Conservation (phyloP, 345 rosid species). For the Populus tremula region DNA sequence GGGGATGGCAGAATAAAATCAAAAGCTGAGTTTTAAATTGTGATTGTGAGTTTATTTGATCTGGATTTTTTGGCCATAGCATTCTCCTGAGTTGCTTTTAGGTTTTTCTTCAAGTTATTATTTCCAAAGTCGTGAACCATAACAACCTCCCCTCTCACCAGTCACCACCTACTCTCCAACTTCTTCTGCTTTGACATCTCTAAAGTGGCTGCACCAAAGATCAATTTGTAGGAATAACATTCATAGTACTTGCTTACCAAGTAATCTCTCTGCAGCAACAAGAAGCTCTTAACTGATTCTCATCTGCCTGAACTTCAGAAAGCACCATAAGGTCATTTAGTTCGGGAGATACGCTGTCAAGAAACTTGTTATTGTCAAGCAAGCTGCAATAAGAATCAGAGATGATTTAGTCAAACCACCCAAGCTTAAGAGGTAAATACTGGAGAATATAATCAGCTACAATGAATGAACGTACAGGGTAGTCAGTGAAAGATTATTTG, state of each 20-base stretch:
- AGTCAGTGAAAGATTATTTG: constrained; percentile 36
- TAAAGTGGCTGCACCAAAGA: not conserved
- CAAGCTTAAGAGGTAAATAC: not conserved
- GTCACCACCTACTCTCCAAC: not conserved
- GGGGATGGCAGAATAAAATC: not conserved
- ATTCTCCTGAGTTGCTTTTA: not conserved
- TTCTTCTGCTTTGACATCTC: not conserved
- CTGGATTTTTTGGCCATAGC: not conserved
- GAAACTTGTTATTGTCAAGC: constrained; percentile 49
- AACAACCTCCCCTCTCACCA: not conserved
- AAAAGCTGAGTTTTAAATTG: not conserved
- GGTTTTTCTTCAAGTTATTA: not conserved
- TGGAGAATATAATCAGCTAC: not conserved
- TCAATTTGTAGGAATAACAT: not conserved
- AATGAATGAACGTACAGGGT: constrained; percentile 41
- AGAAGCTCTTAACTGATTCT: constrained; percentile 29
- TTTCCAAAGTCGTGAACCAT: not conserved
- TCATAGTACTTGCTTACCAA: constrained; percentile 20
- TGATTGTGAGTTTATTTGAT: not conserved
- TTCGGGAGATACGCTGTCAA: constrained; percentile 40
- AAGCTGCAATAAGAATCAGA: constrained; percentile 33
- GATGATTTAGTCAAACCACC: constrained; percentile 13
- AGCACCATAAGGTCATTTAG: constrained; percentile 32
- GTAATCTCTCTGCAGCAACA: constrained; percentile 13
- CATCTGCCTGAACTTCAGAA: constrained; percentile 48